phyloP scores from a whole-genome alignment of 1,139 yeast species.

The Zygosaccharomyces pseudobailii region DNA sequence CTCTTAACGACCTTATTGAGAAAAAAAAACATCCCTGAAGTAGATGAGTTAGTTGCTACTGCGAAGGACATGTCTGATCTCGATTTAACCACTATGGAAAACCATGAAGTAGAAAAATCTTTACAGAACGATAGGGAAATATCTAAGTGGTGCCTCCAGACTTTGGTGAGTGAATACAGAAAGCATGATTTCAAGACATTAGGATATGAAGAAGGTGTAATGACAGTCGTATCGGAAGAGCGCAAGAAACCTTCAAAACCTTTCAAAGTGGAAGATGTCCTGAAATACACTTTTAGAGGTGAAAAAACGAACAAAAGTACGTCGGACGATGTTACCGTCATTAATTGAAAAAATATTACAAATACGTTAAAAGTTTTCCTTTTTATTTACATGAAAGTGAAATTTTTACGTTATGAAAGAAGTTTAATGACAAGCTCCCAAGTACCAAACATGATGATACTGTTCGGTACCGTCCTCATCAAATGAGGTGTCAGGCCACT shows the following conservation, averaged over 20 bases:
- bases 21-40: constrained; percentile 86
- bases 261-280: constrained; percentile 34
- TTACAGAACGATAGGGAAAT: constrained; percentile 48
- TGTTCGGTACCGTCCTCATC: constrained; percentile 94
- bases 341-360: constrained; percentile 3
- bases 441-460: constrained; percentile 98
- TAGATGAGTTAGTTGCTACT: constrained; percentile 73
- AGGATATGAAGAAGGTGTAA: constrained; percentile 15
- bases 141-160: constrained; percentile 57
- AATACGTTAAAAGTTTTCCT: background rate
- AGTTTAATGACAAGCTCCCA: constrained; percentile 89
- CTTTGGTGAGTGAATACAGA: constrained; percentile 48
- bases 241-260: constrained; percentile 27
- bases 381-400: constrained; percentile 4
- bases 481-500: constrained; percentile 97
- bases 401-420: constrained; percentile 39
- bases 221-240: constrained; percentile 13
- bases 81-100: constrained; percentile 19
- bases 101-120: constrained; percentile 24
- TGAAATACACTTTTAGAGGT: constrained; percentile 43
- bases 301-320: constrained; percentile 7
- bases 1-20: constrained; percentile 76
- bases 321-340: constrained; percentile 2
- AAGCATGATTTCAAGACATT: constrained; percentile 57
- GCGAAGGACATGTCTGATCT: constrained; percentile 45